Evolutionary conservation across 495 filamentous ascomycete genomes (phyloP), one percentile per base, ranked within the genome.

Genomic region (Polyplosphaeria fusca): DNA sequence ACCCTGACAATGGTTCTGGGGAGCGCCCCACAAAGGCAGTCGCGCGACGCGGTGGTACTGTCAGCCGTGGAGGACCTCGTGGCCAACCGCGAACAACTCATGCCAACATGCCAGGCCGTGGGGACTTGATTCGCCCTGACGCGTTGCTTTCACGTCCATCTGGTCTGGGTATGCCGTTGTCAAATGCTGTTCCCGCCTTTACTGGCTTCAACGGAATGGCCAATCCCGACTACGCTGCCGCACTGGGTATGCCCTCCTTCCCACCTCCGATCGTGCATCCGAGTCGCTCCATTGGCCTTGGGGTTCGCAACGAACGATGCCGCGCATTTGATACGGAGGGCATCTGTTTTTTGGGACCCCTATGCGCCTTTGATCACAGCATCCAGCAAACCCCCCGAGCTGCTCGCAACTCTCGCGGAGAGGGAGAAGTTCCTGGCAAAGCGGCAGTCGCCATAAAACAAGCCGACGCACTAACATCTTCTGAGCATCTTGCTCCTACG

Each of bases 291-390:
- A 5, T 5, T 20, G 9, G 9, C 9, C 39, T 11, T 5, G 9
- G 19, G 7, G 9, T 42, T 32, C 75, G 53, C 56, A 30, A 76
- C 75, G 73, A 83, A 66, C 78, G 85, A 53, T 97, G 92, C 65
- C 82, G 84, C 39, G 90, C 95, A 68, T 97, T 90, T 67, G 91
- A 96, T 58, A 82, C 79, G 1, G 89, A 91, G 61, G 93, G 93
- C 0, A 94, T 85, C 60, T 97, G 92, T 64, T 81, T 86, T 27
- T 71, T 85, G 43, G 90, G 89, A 2, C 79, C 78, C 52, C 82
- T 80, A 39, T 97, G 92, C 69, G 84, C 79, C 3, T 96, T 87
- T 61, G 84, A 93, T 67, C 92, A 97, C 66, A 87, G 84, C n/a
- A 70, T 71, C 52, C 79, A 84, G 60, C 73, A 71, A 18, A 72